These are phyloP conservation scores for Sugiyamaella floridensis DNA, from an alignment of 805 yeast genomes.

Conservation along the genomic window DNA sequence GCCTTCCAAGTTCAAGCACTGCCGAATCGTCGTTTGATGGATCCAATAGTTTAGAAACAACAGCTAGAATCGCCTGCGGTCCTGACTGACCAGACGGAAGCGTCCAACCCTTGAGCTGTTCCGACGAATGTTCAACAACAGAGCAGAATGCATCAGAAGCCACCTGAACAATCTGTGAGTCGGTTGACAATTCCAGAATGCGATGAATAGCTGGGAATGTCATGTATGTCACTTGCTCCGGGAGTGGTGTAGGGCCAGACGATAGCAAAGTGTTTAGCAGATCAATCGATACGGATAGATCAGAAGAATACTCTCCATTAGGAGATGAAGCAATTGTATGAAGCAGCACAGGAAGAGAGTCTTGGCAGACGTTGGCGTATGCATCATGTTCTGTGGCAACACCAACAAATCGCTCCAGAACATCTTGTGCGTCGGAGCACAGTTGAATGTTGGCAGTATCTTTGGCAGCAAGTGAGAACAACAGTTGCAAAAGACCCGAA, in stretches of 20 bases:
- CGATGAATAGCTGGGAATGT: conserved; percentile 37
- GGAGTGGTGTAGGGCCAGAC: conserved; percentile 21
- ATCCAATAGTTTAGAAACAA: conserved; percentile 62
- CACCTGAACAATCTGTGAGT: conserved; percentile 69
- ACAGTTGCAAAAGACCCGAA: conserved; percentile 43
- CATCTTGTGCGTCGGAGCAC: conserved; percentile 59
- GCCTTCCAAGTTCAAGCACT: conserved; percentile 67
- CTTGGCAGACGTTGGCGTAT: conserved; percentile 43
- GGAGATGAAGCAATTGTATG: conserved; percentile 1
- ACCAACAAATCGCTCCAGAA: conserved; percentile 53
- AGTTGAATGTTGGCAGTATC: conserved; percentile 72
- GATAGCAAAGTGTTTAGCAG: conserved; percentile 27
- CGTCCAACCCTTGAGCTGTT: conserved; percentile 17
- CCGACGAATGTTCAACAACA: conserved; percentile 40
- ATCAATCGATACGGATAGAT: conserved; percentile 52
- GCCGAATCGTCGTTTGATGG: conserved; percentile 74
- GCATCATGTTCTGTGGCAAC: conserved; percentile 36
- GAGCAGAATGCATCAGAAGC: conserved; percentile 69
- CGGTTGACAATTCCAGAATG: conserved; percentile 46
- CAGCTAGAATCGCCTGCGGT: conserved; percentile 49
- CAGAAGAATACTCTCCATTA: conserved; percentile 48
- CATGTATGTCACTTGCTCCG: conserved; percentile 17
- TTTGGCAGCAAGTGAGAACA: conserved; percentile 58
- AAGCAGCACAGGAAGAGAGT: conserved; percentile 47
- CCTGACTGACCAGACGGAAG: conserved; percentile 31